Evolutionary conservation across 176 grass and related monocot genomes (phyloP).

Genomic region (Cenchrus purpureus): DNA sequence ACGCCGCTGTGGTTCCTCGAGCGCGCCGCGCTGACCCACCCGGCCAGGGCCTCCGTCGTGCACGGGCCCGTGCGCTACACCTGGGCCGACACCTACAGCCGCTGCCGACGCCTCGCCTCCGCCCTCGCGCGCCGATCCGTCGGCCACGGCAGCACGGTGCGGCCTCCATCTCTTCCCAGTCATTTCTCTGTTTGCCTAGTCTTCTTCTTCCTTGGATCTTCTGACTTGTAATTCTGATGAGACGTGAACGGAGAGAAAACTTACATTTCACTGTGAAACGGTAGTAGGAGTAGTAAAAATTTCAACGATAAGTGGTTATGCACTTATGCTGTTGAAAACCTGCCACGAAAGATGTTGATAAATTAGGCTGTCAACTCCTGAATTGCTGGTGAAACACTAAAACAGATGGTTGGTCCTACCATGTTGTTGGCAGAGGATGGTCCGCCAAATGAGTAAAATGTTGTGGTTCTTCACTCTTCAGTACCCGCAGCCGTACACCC

Average conservation of each 20-base stretch:
- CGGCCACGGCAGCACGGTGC: conserved; percentile 71
- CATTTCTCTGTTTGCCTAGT: background rate
- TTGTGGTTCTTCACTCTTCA: background rate
- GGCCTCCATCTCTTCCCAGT: background rate
- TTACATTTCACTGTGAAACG: background rate
- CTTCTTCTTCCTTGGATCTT: background rate
- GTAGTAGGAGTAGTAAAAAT: background rate
- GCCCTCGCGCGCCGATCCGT: conserved; percentile 69
- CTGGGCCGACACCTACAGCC: conserved; percentile 89
- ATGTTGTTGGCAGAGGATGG: conserved; percentile 2
- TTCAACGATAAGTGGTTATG: background rate
- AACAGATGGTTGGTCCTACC: background rate
- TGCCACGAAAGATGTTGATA: background rate
- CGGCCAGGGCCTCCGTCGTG: conserved; percentile 62
- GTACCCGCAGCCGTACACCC: background rate
- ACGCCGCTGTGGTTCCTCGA: conserved; percentile 99
- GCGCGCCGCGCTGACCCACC: conserved; percentile 81
- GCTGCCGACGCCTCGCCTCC: conserved; percentile 87
- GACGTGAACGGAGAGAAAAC: background rate
- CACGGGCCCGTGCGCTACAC: conserved; percentile 78
- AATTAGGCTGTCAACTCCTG: conserved; percentile 7
- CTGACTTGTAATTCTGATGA: background rate
- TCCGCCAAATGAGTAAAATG: too few relatives aligned
- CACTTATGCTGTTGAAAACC: background rate
- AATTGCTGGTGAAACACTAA: background rate